Base-by-base conservation (phyloP, 2,329 filamentous ascomycete genomes). In the Amauroascus niger region DNA sequence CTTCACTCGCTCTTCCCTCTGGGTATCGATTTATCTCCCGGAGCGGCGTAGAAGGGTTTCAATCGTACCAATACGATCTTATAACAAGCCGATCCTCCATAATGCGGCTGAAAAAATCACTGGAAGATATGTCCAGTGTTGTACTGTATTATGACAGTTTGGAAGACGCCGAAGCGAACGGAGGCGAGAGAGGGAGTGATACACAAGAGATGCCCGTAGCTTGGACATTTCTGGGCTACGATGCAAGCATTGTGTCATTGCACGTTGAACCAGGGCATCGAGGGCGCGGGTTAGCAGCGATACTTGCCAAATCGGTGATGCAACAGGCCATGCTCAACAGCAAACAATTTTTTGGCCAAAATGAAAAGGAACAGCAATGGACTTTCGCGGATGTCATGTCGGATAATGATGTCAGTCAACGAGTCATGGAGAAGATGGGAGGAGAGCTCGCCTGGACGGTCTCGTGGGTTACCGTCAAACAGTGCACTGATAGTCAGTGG, bases 361-460 rank as follows among this genome's bases (percentile, higher is more conserved):
- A 24, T 32, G 56, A 41, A 30, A 55, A 57, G 6, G 47, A 56
- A 5, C 60, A 58, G 2, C 60, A 50, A 13, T 71, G 65, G 64
- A 63, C 63, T n/a, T 69, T 71, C 63, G 62, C 68, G 2, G 71
- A 73, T 53, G 71, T 72, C 44, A 62, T 60, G 30, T 53, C 58
- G 47, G 55, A 55, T 32, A 74, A 74, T 58, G 33, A 45, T 35
- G 63, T 67, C 1, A 73, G 71, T 65, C 61, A 63, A 16, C 63
- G 67, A 43, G 71, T 72, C 20, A 73, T 74, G 71, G 68, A 71
- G 63, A 74, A 74, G 60, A 56, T 73, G 54, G 71, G 70, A 1
- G 72, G 69, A 4, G 49, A 59, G 52, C 54, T 64, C 1, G 58
- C 59, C 55, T 70, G 69, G 60, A 67, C 62, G 35, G 62, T 67